phyloP scores from a whole-genome alignment of 441 rosid genomes.

The Omphalea diandra region DNA sequence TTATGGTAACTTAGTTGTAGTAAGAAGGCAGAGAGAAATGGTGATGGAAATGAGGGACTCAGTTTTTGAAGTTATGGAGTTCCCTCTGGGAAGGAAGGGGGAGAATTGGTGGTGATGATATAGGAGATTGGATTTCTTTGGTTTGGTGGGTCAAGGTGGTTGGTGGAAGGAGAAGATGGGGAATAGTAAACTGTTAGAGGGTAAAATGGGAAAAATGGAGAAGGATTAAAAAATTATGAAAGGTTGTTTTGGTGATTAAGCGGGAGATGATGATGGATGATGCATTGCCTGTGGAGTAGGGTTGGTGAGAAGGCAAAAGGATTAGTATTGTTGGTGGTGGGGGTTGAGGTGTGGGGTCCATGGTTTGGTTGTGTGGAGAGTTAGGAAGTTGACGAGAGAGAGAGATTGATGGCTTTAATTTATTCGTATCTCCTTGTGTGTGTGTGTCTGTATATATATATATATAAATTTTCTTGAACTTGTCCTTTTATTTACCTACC shows the following conservation, averaged over 20 bases:
- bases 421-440: background rate
- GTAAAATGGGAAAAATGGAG: background rate
- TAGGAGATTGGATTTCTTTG: too few species aligned
- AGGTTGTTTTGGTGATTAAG: constrained; percentile 6
- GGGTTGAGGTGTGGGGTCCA: constrained; percentile 13
- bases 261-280: background rate
- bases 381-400: constrained; percentile 1
- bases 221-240: background rate
- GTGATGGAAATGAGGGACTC: constrained; percentile 1
- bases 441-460: too few species aligned
- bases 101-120: constrained; percentile 17
- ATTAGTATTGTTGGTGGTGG: background rate
- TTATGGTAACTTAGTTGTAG: constrained; percentile 5
- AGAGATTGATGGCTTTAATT: background rate
- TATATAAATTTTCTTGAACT: too few species aligned
- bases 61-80: background rate
- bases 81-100: constrained; percentile 16
- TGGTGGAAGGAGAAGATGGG: constrained; percentile 31
- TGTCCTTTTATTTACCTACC: constrained; percentile 11
- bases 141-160: too few species aligned
- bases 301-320: constrained; percentile 29
- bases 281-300: constrained; percentile 12
- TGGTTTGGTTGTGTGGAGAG: constrained; percentile 4
- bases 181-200: background rate
- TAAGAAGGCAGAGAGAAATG: background rate